Percentiles rank a stretch among this genome's conserved stretches.
phyloP scores from a whole-genome alignment of 768 basidiomycete species.

The Xerocomus potaroensis region DNA sequence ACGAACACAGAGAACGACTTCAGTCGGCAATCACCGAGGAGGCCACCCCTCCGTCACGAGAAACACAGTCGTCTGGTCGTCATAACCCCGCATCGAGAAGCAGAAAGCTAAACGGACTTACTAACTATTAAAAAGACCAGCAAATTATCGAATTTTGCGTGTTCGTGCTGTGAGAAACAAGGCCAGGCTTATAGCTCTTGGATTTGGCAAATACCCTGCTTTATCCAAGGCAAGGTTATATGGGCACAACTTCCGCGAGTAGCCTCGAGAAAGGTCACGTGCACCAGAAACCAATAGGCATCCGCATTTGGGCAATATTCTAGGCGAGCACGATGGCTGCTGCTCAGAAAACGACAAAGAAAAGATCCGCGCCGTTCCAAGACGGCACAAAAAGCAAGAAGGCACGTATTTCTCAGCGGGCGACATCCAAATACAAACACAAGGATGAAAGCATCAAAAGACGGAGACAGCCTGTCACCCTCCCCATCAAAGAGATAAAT shows the following conservation, averaged over 20 bases:
- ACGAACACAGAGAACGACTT: conserved; percentile 10
- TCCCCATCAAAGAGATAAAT: conserved; percentile 27
- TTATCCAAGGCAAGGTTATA: no score
- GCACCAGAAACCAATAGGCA: conserved; percentile 2
- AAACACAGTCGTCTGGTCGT: no score
- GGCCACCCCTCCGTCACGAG: no score
- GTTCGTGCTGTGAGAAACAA: no score
- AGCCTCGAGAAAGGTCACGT: no score
- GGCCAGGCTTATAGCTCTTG: no score
- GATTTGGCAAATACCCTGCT: no score
- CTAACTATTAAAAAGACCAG: no score
- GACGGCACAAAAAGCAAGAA: conserved; percentile 52
- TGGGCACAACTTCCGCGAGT: no score
- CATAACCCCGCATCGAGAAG: no score
- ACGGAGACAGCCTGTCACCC: conserved; percentile 60
- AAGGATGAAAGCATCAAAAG: conserved; percentile 41
- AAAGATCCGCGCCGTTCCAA: conserved; percentile 46
- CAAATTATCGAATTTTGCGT: no score
- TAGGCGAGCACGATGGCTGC: conserved; percentile 35
- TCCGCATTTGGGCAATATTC: background rate
- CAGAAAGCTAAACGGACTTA: no score
- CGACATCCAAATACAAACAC: conserved; percentile 10
- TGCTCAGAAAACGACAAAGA: conserved; percentile 42
- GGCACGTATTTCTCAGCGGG: conserved; percentile 38
- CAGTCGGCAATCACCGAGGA: conserved; percentile 12